Evolutionary conservation across 2,329 filamentous ascomycete species (phyloP).

Genomic region (Fusarium burgessii): DNA sequence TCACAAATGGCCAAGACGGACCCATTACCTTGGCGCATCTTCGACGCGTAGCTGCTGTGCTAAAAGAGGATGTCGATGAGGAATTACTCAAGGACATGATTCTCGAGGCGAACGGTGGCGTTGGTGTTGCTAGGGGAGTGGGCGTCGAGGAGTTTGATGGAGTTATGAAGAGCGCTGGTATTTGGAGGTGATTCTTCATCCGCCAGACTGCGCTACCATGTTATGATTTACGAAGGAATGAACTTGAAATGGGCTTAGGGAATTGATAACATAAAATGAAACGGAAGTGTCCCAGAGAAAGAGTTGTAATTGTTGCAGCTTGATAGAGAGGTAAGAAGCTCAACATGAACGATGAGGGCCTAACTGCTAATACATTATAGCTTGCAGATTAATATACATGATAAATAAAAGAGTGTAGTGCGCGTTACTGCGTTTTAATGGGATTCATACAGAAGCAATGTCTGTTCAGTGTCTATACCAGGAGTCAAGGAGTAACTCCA

Average conservation of each 20-base stretch:
- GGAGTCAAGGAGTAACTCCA: neutral
- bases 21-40: constrained; percentile 86
- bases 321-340: constrained; percentile 15
- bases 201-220: neutral
- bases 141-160: constrained; percentile 83
- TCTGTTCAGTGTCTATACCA: neutral
- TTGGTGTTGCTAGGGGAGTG: constrained; percentile 77
- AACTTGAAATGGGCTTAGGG: constrained; percentile 19
- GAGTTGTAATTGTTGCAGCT: neutral
- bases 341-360: neutral
- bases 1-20: constrained; percentile 67
- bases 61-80: constrained; percentile 88
- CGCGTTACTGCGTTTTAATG: neutral
- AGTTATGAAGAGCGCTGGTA: constrained; percentile 86
- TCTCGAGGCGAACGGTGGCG: constrained; percentile 88
- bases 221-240: constrained; percentile 37
- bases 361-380: constrained; percentile 5
- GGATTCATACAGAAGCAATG: neutral
- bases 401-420: neutral
- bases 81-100: constrained; percentile 93
- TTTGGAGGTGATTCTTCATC: constrained; percentile 72
- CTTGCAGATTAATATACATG: neutral
- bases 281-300: neutral
- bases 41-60: constrained; percentile 79
- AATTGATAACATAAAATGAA: constrained; percentile 2